Conservation (phyloP, 2,329 filamentous ascomycete species). For the Venturiaceae sp. region DNA sequence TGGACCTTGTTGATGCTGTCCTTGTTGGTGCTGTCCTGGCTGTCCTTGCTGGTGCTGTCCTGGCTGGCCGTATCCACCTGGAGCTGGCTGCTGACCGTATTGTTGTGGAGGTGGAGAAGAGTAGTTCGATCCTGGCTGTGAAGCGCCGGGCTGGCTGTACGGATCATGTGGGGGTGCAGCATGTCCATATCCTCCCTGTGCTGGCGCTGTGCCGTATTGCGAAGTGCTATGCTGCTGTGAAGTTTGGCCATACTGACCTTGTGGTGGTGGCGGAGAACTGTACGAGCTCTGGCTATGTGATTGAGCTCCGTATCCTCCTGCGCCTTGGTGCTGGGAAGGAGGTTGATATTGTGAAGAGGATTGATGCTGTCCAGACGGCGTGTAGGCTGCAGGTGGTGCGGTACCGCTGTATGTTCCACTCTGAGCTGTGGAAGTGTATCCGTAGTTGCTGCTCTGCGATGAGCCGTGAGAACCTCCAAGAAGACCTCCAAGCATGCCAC, state of each 20-base stretch:
- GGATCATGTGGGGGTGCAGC: not conserved
- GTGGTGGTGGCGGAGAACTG: not conserved
- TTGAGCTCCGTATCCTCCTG: conserved; percentile 1
- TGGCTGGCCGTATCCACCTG: not conserved
- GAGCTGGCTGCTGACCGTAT: not conserved
- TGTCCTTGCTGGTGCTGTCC: not conserved
- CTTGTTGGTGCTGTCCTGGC: not conserved
- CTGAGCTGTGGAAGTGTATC: conserved; percentile 21
- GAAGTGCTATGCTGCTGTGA: not conserved
- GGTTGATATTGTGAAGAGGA: not conserved
- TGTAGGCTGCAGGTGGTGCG: conserved; percentile 24
- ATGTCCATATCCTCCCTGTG: not conserved
- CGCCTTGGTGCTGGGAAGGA: not conserved
- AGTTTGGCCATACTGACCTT: conserved; percentile 1
- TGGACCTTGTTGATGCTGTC: not conserved
- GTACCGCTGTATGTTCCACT: conserved; percentile 24
- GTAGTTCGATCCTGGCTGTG: not conserved
- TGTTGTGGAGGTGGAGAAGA: not conserved
- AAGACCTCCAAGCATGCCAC: conserved; percentile 7
- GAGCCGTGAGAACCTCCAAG: conserved; percentile 7
- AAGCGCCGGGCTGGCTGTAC: not conserved
- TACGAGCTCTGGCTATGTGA: conserved; percentile 4
- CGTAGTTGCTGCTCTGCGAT: conserved; percentile 17
- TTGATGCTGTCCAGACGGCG: conserved; percentile 13
- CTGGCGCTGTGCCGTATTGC: not conserved